Evolutionary conservation across 2,329 filamentous ascomycete genomes (phyloP), one percentile per base, ranked within the genome.

Genomic region (Colletotrichum echinochloae): DNA sequence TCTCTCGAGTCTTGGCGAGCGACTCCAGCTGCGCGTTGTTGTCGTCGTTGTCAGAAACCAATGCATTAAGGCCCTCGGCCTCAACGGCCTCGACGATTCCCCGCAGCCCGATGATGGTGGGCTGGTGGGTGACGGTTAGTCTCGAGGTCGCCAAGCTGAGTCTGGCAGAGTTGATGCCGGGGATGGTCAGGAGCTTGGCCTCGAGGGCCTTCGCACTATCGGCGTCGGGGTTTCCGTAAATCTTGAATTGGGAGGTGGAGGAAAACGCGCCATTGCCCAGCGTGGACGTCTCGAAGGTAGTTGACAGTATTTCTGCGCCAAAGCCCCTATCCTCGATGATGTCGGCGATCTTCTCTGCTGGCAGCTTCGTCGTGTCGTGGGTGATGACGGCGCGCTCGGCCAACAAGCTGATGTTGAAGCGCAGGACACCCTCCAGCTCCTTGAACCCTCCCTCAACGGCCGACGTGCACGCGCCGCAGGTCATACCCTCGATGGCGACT

Each of bases 1-100:
- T 97, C 80, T 99, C 96, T 75, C 94, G 93, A 0, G 96, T 98
- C 83, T 99, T 99, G 11, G 96, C 93, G 2, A 99, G 87, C 1
- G 96, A 98, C 80, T 98, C 94, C 2, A 99, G 88, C 79, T 99
- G 96, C 1, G 96, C 95, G 77, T 97, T 97, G 79, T 97, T 98
- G 82, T 99, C 96, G 76, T 98, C 94, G 63, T 91, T 92, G 74
- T 98, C 95, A 0, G 95, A 91, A 14, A 98, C 88, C 2, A 99
- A 84, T 1, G 95, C 96, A 78, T 98, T 97, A 79, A 93, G 94
- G 2, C 95, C 95, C 26, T 89, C 85, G n/a, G 86, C 85, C 81
- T 99, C 95, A 52, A 98, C 89, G 0, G 88, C 83, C 76, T 95
- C 94, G 9, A 98, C 95, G 41, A 98, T 87, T 5, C 88, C 89